Conservation (phyloP, 805 yeast genomes). For the Candida anglica region DNA sequence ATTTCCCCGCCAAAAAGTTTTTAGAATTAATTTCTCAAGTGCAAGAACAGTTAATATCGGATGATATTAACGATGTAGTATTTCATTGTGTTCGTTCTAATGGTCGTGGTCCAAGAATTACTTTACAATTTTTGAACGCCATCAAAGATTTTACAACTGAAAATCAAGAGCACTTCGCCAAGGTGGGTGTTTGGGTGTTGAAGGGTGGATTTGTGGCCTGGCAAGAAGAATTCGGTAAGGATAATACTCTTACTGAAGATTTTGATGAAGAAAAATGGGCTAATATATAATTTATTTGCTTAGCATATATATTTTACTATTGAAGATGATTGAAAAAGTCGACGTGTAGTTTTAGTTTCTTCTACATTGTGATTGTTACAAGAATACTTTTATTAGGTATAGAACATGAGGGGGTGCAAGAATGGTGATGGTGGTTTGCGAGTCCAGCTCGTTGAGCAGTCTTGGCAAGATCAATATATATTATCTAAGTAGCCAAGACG, state of each 20-base stretch:
- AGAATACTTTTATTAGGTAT: no score
- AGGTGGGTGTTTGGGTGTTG: conserved; percentile 1
- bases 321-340: no score
- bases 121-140: not conserved
- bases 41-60: no score
- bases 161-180: not conserved
- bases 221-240: conserved; percentile 2
- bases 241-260: not conserved
- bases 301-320: no score
- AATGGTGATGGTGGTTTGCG: no score
- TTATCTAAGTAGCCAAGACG: no score
- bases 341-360: no score
- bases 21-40: not conserved
- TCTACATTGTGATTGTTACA: no score
- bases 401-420: no score
- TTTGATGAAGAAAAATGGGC: conserved; percentile 2
- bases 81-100: conserved; percentile 1
- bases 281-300: no score
- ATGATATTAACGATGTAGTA: conserved; percentile 1
- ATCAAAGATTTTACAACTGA: not conserved
- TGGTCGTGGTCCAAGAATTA: conserved; percentile 1
- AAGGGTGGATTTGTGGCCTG: conserved; percentile 2
- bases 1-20: conserved; percentile 1
- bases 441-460: no score
- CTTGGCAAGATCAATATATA: no score